Percentiles rank a stretch among this genome's conserved stretches.
Conservation (phyloP, 345 rosid species). For the Pistacia vera region DNA sequence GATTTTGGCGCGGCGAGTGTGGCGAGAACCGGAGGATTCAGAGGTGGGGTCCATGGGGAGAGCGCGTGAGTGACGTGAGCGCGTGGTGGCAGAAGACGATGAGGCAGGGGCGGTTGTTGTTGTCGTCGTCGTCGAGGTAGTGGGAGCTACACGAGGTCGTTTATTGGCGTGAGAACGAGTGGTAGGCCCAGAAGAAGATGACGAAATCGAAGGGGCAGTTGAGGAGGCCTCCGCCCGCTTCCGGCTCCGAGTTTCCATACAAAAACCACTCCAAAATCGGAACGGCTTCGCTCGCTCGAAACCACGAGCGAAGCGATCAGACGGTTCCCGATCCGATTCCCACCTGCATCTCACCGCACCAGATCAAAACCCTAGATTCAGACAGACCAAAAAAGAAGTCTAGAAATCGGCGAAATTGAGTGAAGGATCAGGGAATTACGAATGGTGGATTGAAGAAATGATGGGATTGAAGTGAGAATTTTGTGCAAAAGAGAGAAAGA, state of each 20-base stretch:
- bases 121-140: conserved; percentile 18
- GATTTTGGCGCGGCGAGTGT: conserved; percentile 57
- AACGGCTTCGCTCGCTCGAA: conserved; percentile 21
- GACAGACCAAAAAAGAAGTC: not conserved
- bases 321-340: conserved; percentile 51
- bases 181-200: conserved; percentile 70
- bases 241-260: conserved; percentile 99
- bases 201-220: conserved; percentile 84
- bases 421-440: no score
- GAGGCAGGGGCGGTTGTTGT: conserved; percentile 21
- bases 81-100: conserved; percentile 49
- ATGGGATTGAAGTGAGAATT: not conserved
- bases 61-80: conserved; percentile 21
- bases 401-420: not conserved
- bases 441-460: not conserved
- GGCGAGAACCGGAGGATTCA: conserved; percentile 79
- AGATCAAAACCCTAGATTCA: conserved; percentile 21
- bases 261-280: conserved; percentile 57
- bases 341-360: conserved; percentile 45
- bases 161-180: conserved; percentile 54
- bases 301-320: conserved; percentile 45
- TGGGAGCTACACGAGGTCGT: conserved; percentile 11
- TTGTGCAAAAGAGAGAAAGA: not conserved
- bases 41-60: conserved; percentile 74
- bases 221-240: conserved; percentile 99